phyloP scores from a whole-genome alignment of 805 yeast species.

The Lachancea cidri region DNA sequence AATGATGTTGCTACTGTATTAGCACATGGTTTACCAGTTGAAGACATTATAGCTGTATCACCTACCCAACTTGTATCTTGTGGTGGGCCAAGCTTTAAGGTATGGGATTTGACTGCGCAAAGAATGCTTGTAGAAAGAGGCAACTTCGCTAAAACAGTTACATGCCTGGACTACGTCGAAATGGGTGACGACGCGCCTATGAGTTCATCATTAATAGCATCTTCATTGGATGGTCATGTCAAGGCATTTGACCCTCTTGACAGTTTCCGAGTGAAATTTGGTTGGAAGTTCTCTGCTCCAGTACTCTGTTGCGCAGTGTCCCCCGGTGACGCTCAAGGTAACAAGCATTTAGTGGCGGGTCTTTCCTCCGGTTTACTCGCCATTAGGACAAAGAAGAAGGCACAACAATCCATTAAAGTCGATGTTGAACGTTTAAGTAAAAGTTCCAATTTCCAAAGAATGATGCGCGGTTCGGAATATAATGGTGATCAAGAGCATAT shows the following conservation, averaged over 20 bases:
- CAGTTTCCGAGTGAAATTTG: constrained; percentile 85
- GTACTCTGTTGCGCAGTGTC: constrained; percentile 87
- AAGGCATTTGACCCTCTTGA: constrained; percentile 81
- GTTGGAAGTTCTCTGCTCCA: constrained; percentile 96
- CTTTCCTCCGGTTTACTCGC: constrained; percentile 84
- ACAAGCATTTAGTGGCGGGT: constrained; percentile 87
- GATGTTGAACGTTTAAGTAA: constrained; percentile 13
- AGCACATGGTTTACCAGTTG: constrained; percentile 77
- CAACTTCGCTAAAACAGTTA: constrained; percentile 91
- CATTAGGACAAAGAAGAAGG: constrained; percentile 78
- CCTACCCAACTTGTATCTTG: constrained; percentile 70
- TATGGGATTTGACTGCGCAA: constrained; percentile 86
- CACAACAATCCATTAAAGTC: constrained; percentile 28
- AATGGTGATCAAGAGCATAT: constrained; percentile 83
- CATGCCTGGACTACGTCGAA: constrained; percentile 49
- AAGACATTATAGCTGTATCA: constrained; percentile 71
- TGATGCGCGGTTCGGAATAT: constrained; percentile 89
- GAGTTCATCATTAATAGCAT: constrained; percentile 64
- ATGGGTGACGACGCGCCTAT: constrained; percentile 29
- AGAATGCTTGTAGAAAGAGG: constrained; percentile 62
- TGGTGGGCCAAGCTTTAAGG: constrained; percentile 76
- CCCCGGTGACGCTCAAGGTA: constrained; percentile 45
- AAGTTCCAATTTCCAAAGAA: constrained; percentile 64
- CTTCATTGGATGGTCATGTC: constrained; percentile 95
- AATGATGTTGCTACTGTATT: constrained; percentile 51